Conservation (phyloP, 805 yeast genomes). For the Ogataea chonburiensis region DNA sequence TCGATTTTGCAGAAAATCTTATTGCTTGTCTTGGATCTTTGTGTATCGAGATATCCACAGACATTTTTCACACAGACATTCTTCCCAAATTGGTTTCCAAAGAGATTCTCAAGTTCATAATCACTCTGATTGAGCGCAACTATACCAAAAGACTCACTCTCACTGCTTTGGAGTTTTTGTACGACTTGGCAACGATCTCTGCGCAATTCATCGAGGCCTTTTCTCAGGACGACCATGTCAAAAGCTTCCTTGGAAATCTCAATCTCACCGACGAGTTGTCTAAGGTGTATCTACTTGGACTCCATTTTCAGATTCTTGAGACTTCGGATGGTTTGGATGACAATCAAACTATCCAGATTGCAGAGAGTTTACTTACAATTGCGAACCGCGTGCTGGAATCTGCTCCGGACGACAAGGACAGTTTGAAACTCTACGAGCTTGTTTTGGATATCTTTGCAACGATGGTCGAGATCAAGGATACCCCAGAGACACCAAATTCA, state of each 20-base stretch:
- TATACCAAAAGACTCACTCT: constrained; percentile 26
- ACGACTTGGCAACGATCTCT: constrained; percentile 33
- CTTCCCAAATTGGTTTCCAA: constrained; percentile 23
- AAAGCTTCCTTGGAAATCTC: constrained; percentile 11
- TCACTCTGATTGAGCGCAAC: constrained; percentile 37
- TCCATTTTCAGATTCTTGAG: constrained; percentile 34
- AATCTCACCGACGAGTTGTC: constrained; percentile 16
- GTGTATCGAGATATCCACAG: constrained; percentile 56
- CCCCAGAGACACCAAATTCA: constrained; percentile 9
- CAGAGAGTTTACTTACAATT: constrained; percentile 35
- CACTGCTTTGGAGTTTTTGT: constrained; percentile 28
- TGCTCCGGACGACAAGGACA: constrained; percentile 37
- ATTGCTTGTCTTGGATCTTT: constrained; percentile 66
- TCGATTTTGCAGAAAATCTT: constrained; percentile 71
- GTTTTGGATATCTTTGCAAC: constrained; percentile 77
- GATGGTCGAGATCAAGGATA: constrained; percentile 54
- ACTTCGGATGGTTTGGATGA: constrained; percentile 23
- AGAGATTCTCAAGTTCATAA: constrained; percentile 36
- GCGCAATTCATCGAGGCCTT: constrained; percentile 25
- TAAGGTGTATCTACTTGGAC: constrained; percentile 29
- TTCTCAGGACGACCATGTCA: constrained; percentile 18
- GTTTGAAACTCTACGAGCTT: constrained; percentile 64
- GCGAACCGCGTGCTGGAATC: constrained; percentile 20
- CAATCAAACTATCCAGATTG: constrained; percentile 24
- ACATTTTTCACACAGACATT: constrained; percentile 38